Percentiles rank a stretch among this genome's conserved stretches.
These are phyloP conservation scores for Corinectria fuckeliana DNA, from an alignment of 2,329 filamentous ascomycete species.

Conservation along the genomic window DNA sequence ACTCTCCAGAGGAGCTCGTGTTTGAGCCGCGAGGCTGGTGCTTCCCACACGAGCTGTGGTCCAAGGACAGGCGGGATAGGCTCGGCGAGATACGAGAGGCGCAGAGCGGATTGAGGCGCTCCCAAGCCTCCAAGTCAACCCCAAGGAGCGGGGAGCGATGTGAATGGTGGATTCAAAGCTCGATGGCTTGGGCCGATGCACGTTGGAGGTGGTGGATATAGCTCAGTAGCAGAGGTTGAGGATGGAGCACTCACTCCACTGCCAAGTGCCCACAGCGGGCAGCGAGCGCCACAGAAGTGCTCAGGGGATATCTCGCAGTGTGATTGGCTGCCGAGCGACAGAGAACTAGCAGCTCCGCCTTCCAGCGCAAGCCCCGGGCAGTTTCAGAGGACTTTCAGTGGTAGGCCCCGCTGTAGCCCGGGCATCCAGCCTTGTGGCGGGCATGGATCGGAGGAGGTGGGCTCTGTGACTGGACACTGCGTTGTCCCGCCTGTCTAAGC, in stretches of 20 bases:
- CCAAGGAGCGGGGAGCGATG: slow-evolving; percentile 3
- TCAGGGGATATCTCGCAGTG: neutral
- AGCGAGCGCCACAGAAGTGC: slow-evolving; percentile 1
- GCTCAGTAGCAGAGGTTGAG: neutral
- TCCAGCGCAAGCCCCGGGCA: neutral
- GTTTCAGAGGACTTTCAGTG: slow-evolving; percentile 13
- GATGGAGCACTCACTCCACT: too few relatives aligned
- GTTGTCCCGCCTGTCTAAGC: slow-evolving; percentile 13
- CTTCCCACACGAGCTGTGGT: neutral
- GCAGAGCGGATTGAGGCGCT: neutral
- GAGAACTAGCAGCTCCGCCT: slow-evolving; percentile 3
- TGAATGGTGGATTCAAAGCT: slow-evolving; percentile 16
- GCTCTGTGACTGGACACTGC: neutral
- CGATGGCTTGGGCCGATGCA: neutral
- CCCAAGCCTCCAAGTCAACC: neutral
- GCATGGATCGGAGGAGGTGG: neutral
- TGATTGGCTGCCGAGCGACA: slow-evolving; percentile 1
- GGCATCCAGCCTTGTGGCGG: slow-evolving; percentile 17
- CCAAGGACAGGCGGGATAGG: slow-evolving; percentile 2
- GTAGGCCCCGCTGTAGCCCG: neutral
- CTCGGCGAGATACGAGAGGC: neutral
- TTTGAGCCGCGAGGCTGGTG: slow-evolving; percentile 15
- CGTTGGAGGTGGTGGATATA: neutral
- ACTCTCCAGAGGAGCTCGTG: slow-evolving; percentile 7
- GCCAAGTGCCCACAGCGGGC: neutral